Evolutionary conservation across 768 basidiomycete genomes (phyloP), one percentile per base, ranked within the genome.

Genomic region (Mycena vulgaris): DNA sequence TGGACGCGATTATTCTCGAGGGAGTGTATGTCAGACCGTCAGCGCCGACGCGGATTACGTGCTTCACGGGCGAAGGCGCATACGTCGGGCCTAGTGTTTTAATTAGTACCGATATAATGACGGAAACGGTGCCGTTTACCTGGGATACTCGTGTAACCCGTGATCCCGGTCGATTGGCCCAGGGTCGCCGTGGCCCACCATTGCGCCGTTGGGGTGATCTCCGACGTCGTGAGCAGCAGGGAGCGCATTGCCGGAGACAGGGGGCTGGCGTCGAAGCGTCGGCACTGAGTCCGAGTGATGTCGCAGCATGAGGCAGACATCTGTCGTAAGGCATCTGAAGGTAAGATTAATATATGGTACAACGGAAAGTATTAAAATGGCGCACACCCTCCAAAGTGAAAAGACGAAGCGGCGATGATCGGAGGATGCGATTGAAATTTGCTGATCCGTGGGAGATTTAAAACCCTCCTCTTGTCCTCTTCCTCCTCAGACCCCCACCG

Each of bases 161-260:
- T 74, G 8, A 82, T 81, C 13, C 79, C 78, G 5, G 83, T 83
- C 2, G 76, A 78, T 27, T 79, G 35, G 70, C 66, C 10, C 75
- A 75, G n/a, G 8, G 73, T 5, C 75, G 68, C 17, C 75, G 39
- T n/a, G 75, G n/a, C n/a, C n/a, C n/a, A n/a, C n/a, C n/a, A n/a
- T n/a, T n/a, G n/a, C n/a, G n/a, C n/a, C n/a, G n/a, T n/a, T n/a
- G n/a, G n/a, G n/a, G n/a, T n/a, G n/a, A n/a, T n/a, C n/a, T n/a
- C n/a, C n/a, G n/a, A n/a, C n/a, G n/a, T n/a, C n/a, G n/a, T 19
- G 10, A 6, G 51, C 4, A 1, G 28, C 16, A 19, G 19, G 19
- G 16, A 52, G 28, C 19, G 73, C 59, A 48, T 73, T 52, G 42
- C 70, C 35, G 48, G 70, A 23, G 48, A 65, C 39, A 23, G 52